These are phyloP conservation scores for Penicillium sp. DNA, from an alignment of 2,329 filamentous ascomycete species.

Conservation along the genomic window DNA sequence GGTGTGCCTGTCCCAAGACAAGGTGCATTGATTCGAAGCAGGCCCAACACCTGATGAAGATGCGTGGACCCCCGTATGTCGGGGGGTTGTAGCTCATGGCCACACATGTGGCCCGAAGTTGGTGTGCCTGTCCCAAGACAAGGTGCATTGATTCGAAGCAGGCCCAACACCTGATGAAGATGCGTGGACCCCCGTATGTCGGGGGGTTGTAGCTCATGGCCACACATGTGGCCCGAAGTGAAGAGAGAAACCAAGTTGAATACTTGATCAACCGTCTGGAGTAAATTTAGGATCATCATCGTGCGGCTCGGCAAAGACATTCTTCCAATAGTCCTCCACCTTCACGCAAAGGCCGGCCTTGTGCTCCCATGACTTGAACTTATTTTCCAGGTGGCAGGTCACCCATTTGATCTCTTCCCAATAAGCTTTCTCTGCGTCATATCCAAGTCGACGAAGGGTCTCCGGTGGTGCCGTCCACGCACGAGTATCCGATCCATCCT, in stretches of 20 bases:
- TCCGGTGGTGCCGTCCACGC: constrained; percentile 46
- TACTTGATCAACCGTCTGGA: constrained; percentile 26
- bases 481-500: constrained; percentile 44
- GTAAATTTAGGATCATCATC: constrained; percentile 42
- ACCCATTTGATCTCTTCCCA: constrained; percentile 52
- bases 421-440: constrained; percentile 47
- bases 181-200: too few species aligned
- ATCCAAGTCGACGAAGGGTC: constrained; percentile 45
- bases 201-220: background rate
- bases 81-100: too few species aligned
- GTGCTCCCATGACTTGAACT: constrained; percentile 45
- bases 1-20: background rate
- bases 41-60: background rate
- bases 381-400: constrained; percentile 45
- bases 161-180: background rate
- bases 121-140: background rate
- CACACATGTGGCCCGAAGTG: background rate
- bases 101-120: too few species aligned
- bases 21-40: background rate
- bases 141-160: background rate
- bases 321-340: constrained; percentile 43
- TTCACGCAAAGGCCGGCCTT: constrained; percentile 39
- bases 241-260: background rate
- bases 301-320: constrained; percentile 43
- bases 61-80: too few species aligned